Base-by-base conservation (phyloP, 164 flowering plant species). In the Vitis cinerea region DNA sequence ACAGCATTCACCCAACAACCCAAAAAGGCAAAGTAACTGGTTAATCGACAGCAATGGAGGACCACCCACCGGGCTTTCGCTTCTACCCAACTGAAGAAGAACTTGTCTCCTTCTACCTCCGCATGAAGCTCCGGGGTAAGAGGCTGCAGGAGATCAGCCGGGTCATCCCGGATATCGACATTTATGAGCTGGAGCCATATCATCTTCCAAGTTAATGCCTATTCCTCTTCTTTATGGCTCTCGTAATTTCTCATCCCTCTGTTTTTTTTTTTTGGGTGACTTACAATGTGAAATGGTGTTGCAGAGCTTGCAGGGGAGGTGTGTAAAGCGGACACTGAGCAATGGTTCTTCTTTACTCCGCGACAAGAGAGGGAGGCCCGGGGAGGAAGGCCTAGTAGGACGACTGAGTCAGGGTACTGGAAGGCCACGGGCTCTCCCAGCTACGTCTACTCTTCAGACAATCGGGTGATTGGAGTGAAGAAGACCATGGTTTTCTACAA, bases 81-180 rank as follows among this genome's bases (percentile, higher is more conserved):
- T 89, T 89, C 72, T 86, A 76, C 65, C 92, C 92, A 10, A 85
- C 88, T 0, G 94, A 89, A 71, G 91, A 86, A 70, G 94, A 87
- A 72, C 73, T 89, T 13, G 69, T 89, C 14, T 71, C 80, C 0
- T 89, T 87, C 77, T 89, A 87, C 58, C 77, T 89, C 16, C 79
- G 14, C 29, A 71, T 74, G 73, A 79, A 84, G 87, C 77, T 89
- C 1, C 70, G 79, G 37, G 84, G 79, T 8, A 69, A 4, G 29
- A 68, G 79, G 30, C 44, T 37, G 44, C 60, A 49, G 7, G 79
- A 75, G 1, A 59, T 86, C 15, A 64, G 76, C 31, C 78, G 74
- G 3, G 77, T 86, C 19, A 84, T 89, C 3, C 88, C 86, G 0
- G 83, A 71, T 12, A 29, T 87, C 23, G 61, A 76, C 69, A 74